Percentiles rank a stretch among this genome's conserved stretches.
Conservation (phyloP, 331 rosid genomes). For the Phaseolus coccineus region DNA sequence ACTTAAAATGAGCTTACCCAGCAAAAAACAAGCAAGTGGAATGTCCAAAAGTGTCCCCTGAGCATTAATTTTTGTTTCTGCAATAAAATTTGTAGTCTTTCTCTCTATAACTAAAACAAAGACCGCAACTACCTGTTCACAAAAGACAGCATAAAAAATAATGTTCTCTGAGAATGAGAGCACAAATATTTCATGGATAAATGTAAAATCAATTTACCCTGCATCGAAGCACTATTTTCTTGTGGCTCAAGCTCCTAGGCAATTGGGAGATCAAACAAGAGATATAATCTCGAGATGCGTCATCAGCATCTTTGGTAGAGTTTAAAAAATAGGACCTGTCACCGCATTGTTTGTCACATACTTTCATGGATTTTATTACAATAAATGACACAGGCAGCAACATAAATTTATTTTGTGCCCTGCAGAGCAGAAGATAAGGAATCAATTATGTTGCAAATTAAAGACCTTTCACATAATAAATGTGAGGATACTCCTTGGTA, state of each 20-base stretch:
- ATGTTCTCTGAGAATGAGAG: constrained; percentile 5
- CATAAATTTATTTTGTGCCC: constrained; percentile 63
- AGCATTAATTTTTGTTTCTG: constrained; percentile 41
- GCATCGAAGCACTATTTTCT: constrained; percentile 67
- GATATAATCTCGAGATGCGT: constrained; percentile 48
- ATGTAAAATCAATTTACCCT: constrained; percentile 61
- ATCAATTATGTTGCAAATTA: constrained; percentile 36
- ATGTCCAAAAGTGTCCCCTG: constrained; percentile 58
- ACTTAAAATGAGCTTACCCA: constrained; percentile 63
- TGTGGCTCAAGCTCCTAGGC: constrained; percentile 51
- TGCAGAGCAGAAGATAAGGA: constrained; percentile 52
- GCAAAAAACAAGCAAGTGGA: constrained; percentile 80
- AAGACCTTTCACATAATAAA: not conserved
- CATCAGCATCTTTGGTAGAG: constrained; percentile 39
- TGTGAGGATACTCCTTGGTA: constrained; percentile 16
- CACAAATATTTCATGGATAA: constrained; percentile 20
- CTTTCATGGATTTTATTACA: constrained; percentile 59
- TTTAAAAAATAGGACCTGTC: constrained; percentile 43
- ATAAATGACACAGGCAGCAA: constrained; percentile 79
- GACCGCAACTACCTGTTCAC: constrained; percentile 76
- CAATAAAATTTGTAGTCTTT: constrained; percentile 43
- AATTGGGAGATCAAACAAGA: constrained; percentile 68
- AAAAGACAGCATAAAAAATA: constrained; percentile 38
- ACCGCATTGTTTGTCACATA: constrained; percentile 46
- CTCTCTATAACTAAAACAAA: constrained; percentile 67